phyloP scores from a whole-genome alignment of 2,329 filamentous ascomycete genomes.

The Exophiala spinifera region DNA sequence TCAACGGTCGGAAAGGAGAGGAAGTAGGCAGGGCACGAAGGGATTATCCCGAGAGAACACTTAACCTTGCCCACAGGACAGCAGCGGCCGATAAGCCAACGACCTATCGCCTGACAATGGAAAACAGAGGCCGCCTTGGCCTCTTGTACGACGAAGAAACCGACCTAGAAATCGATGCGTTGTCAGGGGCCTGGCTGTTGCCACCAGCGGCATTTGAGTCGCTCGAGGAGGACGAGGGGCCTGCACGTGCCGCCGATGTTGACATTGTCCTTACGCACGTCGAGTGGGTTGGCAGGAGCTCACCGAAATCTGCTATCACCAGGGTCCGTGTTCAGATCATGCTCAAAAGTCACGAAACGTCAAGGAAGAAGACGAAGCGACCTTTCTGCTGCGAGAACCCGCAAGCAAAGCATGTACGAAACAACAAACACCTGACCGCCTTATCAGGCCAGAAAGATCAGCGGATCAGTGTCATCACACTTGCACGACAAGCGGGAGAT shows the following conservation, averaged over 20 bases:
- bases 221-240: neutral
- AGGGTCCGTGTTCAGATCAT: neutral
- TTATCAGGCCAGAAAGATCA: no score
- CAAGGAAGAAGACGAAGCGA: neutral
- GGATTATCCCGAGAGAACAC: no score
- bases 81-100: neutral
- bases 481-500: no score
- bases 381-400: no score
- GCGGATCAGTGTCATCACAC: no score
- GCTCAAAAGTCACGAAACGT: neutral
- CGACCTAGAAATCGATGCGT: slow-evolving; percentile 6
- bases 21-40: no score
- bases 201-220: slow-evolving; percentile 5
- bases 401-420: no score
- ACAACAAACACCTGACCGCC: no score
- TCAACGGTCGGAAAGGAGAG: no score
- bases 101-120: neutral
- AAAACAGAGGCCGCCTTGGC: slow-evolving; percentile 5
- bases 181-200: slow-evolving; percentile 5
- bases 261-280: neutral
- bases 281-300: neutral
- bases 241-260: neutral
- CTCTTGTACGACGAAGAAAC: slow-evolving; percentile 4
- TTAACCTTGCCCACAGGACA: neutral
- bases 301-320: neutral